Evolutionary conservation across 176 grass and related monocot species (phyloP).

Genomic region (Tillandsia leiboldiana): DNA sequence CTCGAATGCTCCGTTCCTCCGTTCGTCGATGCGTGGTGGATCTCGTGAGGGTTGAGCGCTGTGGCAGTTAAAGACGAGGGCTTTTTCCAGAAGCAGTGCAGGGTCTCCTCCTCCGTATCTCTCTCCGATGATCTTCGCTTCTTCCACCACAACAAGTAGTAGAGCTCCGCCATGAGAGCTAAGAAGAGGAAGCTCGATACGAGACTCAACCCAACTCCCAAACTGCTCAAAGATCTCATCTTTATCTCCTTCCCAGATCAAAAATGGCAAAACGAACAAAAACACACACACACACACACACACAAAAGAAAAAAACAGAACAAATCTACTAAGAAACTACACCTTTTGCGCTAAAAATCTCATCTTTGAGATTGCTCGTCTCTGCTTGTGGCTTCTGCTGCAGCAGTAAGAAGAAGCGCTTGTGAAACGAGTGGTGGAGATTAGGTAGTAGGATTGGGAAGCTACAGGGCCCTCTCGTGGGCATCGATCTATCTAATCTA

Average conservation of each 20-base stretch:
- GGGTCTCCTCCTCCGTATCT: constrained; percentile 24
- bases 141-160: constrained; percentile 83
- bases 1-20: not conserved
- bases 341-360: no score
- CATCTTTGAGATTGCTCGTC: no score
- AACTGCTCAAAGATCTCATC: constrained; percentile 46
- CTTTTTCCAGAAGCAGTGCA: constrained; percentile 64
- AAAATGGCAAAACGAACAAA: not conserved
- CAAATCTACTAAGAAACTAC: no score
- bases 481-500: no score
- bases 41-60: constrained; percentile 26
- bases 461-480: no score
- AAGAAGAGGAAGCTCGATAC: constrained; percentile 62
- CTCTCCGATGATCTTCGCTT: constrained; percentile 28
- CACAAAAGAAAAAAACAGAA: not conserved
- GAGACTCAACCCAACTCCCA: constrained; percentile 51
- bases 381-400: no score
- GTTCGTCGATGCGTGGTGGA: not conserved
- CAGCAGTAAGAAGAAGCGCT: no score
- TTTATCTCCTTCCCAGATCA: not conserved
- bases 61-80: constrained; percentile 23
- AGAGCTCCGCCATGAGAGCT: constrained; percentile 70
- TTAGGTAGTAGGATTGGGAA: no score
- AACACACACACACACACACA: no score
- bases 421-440: no score